Evolutionary conservation across 1,284 basidiomycete species (phyloP).

Genomic region (Ceratobasidium sp.): DNA sequence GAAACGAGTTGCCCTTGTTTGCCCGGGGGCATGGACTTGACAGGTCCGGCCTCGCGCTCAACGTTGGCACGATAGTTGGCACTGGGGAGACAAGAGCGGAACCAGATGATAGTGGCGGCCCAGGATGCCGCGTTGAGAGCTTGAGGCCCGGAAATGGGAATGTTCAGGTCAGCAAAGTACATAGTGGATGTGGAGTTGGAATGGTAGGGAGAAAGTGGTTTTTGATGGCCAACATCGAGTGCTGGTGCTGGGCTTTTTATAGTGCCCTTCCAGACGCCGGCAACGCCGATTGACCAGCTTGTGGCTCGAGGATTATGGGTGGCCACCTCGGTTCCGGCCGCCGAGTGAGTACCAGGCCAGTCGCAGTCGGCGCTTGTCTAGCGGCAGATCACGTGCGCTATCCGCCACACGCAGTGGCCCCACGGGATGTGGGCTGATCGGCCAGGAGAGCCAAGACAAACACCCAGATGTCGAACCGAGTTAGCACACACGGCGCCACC

Average conservation of each 20-base stretch:
- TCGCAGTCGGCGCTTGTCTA: conserved; percentile 27
- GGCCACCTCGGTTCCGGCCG: conserved; percentile 16
- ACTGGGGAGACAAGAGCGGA: neutral
- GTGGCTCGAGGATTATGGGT: neutral
- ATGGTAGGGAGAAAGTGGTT: neutral
- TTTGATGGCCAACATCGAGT: neutral
- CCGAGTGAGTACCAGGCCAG: conserved; percentile 27
- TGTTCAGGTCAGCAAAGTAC: conserved; percentile 28
- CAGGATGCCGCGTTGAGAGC: conserved; percentile 19
- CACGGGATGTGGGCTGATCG: no score
- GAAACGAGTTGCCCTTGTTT: conserved; percentile 23
- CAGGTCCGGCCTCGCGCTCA: conserved; percentile 15
- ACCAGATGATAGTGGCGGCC: conserved; percentile 11
- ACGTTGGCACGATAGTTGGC: neutral
- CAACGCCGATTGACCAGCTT: neutral
- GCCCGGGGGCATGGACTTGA: conserved; percentile 24
- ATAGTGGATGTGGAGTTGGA: neutral
- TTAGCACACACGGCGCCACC: no score
- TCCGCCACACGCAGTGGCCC: no score
- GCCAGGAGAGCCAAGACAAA: no score
- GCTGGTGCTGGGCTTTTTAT: conserved; percentile 7
- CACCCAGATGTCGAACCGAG: no score
- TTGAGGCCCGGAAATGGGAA: conserved; percentile 22
- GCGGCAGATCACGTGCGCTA: neutral
- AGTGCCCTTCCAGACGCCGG: neutral